Evolutionary conservation across 768 basidiomycete species (phyloP), one percentile per base, ranked within the genome.

Genomic region (Leccinum variicolor): DNA sequence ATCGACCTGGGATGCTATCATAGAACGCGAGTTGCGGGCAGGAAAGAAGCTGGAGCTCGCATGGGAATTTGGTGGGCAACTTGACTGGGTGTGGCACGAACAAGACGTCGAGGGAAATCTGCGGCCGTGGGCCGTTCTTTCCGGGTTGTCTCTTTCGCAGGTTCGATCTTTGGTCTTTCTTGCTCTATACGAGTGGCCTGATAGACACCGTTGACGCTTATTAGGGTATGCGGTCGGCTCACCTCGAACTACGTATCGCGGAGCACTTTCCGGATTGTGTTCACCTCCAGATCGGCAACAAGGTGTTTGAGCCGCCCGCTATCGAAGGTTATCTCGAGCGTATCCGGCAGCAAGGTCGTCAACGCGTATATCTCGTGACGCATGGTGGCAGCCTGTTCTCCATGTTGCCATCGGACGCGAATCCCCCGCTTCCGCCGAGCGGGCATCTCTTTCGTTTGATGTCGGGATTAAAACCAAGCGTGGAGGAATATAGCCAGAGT

Each of bases 81-180:
- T 98, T 49, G 94, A 98, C 66, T 98, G 95, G 95, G 76, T 94
- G 26, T 88, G 88, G 81, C 77, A 86, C 36, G 79, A 85, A n/a
- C 75, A 80, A 25, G 87, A 90, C 62, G 76, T 87, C 0, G 76
- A 82, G 33, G 89, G 85, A 10, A 75, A 80, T 51, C 62, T 71
- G 21, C 78, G 94, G 48, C 77, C 80, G 25, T 94, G 90, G 89
- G 80, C 82, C 1, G 83, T 92, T 3, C 70, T 96, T 10, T 89
- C 82, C 60, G 93, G 92, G 31, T 62, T 95, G 41, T 85, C 89
- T 10, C 77, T 91, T 61, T 79, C 79, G 60, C 84, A 89, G 77
- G 94, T 88, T 67, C 59, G 78, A 72, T 17, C 29, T 11, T 26
- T 13, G 34, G 17, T 51, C 8, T 17, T 52, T 11, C 14, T 45